phyloP scores from a whole-genome alignment of 164 flowering plant species.

The Cinnamomum micranthum region DNA sequence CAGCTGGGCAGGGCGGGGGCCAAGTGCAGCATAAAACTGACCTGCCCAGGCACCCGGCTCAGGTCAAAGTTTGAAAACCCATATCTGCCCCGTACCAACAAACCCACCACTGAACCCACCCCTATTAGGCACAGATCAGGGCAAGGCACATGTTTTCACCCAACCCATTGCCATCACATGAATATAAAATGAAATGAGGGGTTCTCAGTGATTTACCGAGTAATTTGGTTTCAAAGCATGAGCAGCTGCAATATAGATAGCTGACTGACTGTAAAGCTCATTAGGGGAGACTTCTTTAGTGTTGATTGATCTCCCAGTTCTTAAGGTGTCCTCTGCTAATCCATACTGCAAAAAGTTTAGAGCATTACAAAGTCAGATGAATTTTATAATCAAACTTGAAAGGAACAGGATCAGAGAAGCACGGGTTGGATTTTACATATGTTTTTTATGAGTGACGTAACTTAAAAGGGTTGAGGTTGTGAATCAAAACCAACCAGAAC shows the following conservation, averaged over 20 bases:
- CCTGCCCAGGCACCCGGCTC: no score
- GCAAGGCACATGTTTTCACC: no score
- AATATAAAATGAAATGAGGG: background rate
- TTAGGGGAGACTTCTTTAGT: constrained; percentile 69
- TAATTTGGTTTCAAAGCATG: constrained; percentile 95
- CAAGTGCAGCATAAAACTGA: no score
- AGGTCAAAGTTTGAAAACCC: no score
- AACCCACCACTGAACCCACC: no score
- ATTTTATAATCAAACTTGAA: background rate
- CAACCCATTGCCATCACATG: background rate
- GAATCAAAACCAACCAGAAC: constrained; percentile 68
- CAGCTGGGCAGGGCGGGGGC: no score
- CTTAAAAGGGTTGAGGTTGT: background rate
- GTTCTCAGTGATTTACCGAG: constrained; percentile 40
- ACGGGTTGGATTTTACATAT: background rate
- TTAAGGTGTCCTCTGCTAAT: constrained; percentile 92
- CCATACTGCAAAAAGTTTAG: constrained; percentile 62
- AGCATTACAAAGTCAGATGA: background rate
- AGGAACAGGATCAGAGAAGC: background rate
- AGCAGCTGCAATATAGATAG: constrained; percentile 96
- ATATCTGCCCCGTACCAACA: no score
- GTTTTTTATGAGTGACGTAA: background rate
- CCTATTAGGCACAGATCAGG: no score
- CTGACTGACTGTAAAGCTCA: constrained; percentile 90
- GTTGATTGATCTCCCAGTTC: constrained; percentile 63